Base-by-base conservation (phyloP, 352 stramenopile species). In the Plasmopara viticola region DNA sequence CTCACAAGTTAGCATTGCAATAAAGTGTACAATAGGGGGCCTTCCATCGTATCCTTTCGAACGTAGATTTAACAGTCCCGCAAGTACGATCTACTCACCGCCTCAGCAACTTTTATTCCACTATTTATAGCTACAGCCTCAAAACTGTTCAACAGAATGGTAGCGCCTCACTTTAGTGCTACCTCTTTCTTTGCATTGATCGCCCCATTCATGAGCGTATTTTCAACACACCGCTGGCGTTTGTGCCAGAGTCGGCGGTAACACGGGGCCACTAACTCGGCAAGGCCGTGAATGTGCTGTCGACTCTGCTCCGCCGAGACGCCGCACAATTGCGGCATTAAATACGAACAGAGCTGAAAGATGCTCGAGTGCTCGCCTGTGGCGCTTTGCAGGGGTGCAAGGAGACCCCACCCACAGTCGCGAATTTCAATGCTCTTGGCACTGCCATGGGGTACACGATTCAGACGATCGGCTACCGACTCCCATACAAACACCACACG, bases 401-500 rank as follows among this genome's bases (percentile, higher is more conserved):
- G 47, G 6, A 74, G 46, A 6, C 71, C 70, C 71, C 71, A 82
- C 39, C 71, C 71, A 42, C 59, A 74, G 50, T 82, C 71, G 4
- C 68, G 68, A 33, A 82, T 68, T 55, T 78, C 60, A 2, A 73
- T 53, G 15, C 67, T 60, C 37, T 76, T 71, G 42, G 51, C 40
- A 42, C 49, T 59, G 9, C 67, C 34, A 20, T 66, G 58, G 6
- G 62, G 45, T 20, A 71, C 13, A n/a, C 58, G 62, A 40, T 51
- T 67, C 30, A 47, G 50, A 33, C 59, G 71, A 31, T 81, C 62
- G 9, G 68, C 57, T 39, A 81, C 48, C 18, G 71, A 78, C 50
- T 82, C 71, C 71, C 71, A 82, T 15, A 82, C 53, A 8, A 82
- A 58, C n/a, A 78, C 51, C 5, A 82, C 71, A 15, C 68, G 68